Conservation (phyloP, 441 rosid genomes). For the Sinapis alba region DNA sequence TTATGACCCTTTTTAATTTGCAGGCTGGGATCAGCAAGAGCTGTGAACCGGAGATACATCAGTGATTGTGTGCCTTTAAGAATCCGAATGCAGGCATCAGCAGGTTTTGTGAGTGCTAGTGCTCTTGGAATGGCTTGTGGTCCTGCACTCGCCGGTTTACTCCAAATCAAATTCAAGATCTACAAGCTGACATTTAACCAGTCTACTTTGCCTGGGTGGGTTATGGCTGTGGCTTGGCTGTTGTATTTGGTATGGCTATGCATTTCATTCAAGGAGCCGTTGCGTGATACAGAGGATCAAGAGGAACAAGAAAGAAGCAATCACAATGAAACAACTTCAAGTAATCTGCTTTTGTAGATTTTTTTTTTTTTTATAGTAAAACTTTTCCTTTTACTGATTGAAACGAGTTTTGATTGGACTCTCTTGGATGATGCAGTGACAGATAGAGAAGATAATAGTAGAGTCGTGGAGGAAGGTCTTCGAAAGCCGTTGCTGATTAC, state of each 20-base stretch:
- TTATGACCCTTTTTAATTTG: constrained; percentile 24
- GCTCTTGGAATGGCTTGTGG: constrained; percentile 99
- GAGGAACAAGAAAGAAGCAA: constrained; percentile 45
- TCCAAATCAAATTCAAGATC: constrained; percentile 78
- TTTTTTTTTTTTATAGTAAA: background rate
- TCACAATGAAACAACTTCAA: constrained; percentile 47
- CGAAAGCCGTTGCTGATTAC: constrained; percentile 63
- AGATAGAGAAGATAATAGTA: constrained; percentile 54
- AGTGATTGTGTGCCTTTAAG: constrained; percentile 94
- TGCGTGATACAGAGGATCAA: constrained; percentile 45
- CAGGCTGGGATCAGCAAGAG: constrained; percentile 99
- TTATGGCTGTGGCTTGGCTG: constrained; percentile 93
- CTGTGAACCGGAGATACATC: constrained; percentile 95
- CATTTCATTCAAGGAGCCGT: constrained; percentile 83
- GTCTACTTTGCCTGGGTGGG: constrained; percentile 95
- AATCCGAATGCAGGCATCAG: constrained; percentile 96
- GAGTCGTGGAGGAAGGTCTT: constrained; percentile 73
- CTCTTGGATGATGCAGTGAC: constrained; percentile 37
- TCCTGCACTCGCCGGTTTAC: constrained; percentile 96
- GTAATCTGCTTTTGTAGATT: constrained; percentile 43
- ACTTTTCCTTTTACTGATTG: background rate
- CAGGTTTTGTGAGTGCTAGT: constrained; percentile 99
- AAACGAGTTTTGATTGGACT: constrained; percentile 17
- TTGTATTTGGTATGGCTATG: constrained; percentile 83
- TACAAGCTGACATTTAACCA: constrained; percentile 77